These are phyloP conservation scores for Rosa multiflora DNA, from an alignment of 306 rosid species.

Conservation along the genomic window DNA sequence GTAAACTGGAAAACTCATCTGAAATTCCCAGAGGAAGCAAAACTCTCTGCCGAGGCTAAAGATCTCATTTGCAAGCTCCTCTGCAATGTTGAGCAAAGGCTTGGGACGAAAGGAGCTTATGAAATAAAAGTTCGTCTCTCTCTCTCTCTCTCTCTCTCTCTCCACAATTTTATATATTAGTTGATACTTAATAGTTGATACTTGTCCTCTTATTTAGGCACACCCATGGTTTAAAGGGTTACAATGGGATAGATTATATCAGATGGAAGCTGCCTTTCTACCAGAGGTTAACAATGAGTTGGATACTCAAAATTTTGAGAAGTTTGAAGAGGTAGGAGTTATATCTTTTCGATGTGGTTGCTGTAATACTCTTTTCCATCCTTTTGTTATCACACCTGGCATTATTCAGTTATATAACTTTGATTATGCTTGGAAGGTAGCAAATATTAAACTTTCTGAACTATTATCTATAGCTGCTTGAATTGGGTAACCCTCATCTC, in stretches of 20 bases:
- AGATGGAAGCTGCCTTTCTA: slow-evolving; percentile 82
- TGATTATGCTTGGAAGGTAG: not conserved
- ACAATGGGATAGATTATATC: slow-evolving; percentile 77
- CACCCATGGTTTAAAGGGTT: slow-evolving; percentile 82
- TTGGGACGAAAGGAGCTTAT: slow-evolving; percentile 82
- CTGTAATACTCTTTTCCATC: not conserved
- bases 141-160: no score
- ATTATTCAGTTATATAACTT: not conserved
- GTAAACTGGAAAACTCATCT: slow-evolving; percentile 79
- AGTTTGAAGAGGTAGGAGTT: slow-evolving; percentile 71
- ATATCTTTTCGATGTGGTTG: not conserved
- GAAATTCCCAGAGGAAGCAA: slow-evolving; percentile 78
- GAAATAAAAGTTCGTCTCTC: slow-evolving; percentile 63
- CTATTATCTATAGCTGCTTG: not conserved
- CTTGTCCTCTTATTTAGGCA: slow-evolving; percentile 47
- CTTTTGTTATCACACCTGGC: not conserved
- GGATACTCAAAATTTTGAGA: slow-evolving; percentile 87
- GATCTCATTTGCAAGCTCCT: slow-evolving; percentile 80
- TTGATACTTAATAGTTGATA: slow-evolving; percentile 14
- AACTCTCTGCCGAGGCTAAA: slow-evolving; percentile 71
- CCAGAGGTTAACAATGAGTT: slow-evolving; percentile 88
- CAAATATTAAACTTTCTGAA: not conserved
- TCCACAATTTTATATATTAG: no score
- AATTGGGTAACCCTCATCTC: not conserved
- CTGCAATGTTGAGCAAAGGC: slow-evolving; percentile 83